These are phyloP conservation scores for Aspergillus proliferans DNA, from an alignment of 2,329 filamentous ascomycete species.

Conservation along the genomic window DNA sequence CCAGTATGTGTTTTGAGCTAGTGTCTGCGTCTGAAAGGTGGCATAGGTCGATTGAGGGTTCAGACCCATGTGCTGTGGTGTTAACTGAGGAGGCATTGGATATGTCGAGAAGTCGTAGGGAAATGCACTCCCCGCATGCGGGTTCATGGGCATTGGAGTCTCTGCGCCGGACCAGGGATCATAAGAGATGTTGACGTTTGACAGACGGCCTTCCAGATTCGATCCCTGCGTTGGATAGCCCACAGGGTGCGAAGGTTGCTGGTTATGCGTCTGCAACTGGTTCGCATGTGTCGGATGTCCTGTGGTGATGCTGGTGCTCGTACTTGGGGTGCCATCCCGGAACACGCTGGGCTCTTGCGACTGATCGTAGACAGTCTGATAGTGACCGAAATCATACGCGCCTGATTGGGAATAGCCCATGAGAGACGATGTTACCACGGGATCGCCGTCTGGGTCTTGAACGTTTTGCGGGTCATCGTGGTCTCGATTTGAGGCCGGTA, in stretches of 20 bases:
- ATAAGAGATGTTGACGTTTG: conserved; percentile 22
- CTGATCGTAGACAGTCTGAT: conserved; percentile 5
- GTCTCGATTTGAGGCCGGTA: conserved; percentile 4
- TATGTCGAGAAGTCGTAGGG: conserved; percentile 18
- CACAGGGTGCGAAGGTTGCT: conserved; percentile 7
- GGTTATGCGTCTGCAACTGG: conserved; percentile 11
- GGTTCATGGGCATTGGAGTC: conserved; percentile 15
- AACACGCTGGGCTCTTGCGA: not conserved
- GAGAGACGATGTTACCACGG: conserved; percentile 6
- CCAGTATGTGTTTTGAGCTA: conserved; percentile 7
- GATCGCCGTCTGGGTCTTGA: not conserved
- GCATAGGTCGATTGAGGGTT: conserved; percentile 6
- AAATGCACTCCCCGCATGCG: conserved; percentile 16
- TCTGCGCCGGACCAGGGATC: conserved; percentile 13
- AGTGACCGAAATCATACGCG: conserved; percentile 9
- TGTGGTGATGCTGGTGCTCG: conserved; percentile 3
- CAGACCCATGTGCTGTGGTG: conserved; percentile 7
- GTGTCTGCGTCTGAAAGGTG: conserved; percentile 4
- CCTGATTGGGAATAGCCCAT: conserved; percentile 9
- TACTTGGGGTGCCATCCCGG: not conserved
- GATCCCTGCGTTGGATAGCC: not conserved
- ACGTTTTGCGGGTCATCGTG: conserved; percentile 3
- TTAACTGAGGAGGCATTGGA: conserved; percentile 8
- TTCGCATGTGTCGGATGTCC: conserved; percentile 5
- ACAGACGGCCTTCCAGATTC: conserved; percentile 15